Percentiles rank a stretch among this genome's conserved stretches.
Evolutionary conservation across 345 rosid species (phyloP).

Genomic region (Geranium rotundifolium): DNA sequence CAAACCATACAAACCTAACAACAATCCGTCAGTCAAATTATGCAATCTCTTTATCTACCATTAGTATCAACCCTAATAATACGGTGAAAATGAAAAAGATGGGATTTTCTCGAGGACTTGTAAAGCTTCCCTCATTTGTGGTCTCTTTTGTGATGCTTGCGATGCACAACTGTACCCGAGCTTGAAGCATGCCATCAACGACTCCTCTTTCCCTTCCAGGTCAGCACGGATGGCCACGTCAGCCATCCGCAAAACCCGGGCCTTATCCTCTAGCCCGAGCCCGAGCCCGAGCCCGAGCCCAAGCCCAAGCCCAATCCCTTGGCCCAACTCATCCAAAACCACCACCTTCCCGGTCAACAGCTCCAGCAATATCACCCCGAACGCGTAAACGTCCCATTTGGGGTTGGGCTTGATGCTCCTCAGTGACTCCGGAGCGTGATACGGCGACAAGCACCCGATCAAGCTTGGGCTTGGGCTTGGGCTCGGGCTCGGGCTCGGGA

Average conservation of each 20-base stretch:
- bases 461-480: constrained; percentile 65
- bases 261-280: constrained; percentile 50
- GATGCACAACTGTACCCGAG: constrained; percentile 75
- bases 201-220: constrained; percentile 75
- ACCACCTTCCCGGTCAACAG: constrained; percentile 64
- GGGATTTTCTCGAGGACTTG: constrained; percentile 71
- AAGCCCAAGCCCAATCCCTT: too few species aligned
- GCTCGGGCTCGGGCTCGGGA: constrained; percentile 49
- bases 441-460: constrained; percentile 44
- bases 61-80: constrained; percentile 11
- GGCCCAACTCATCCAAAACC: constrained; percentile 72
- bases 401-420: constrained; percentile 71
- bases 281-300: too few species aligned
- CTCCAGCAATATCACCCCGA: constrained; percentile 73
- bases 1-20: too few species aligned
- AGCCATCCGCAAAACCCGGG: constrained; percentile 53
- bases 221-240: constrained; percentile 63
- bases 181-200: constrained; percentile 63
- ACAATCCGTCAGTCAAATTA: too few species aligned
- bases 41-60: too few species aligned
- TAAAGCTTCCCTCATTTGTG: constrained; percentile 62
- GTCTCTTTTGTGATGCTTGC: constrained; percentile 76
- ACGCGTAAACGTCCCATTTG: constrained; percentile 84
- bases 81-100: constrained; percentile 13
- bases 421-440: constrained; percentile 77